Conservation (phyloP, 2,329 filamentous ascomycete genomes). For the Zalaria sp. region DNA sequence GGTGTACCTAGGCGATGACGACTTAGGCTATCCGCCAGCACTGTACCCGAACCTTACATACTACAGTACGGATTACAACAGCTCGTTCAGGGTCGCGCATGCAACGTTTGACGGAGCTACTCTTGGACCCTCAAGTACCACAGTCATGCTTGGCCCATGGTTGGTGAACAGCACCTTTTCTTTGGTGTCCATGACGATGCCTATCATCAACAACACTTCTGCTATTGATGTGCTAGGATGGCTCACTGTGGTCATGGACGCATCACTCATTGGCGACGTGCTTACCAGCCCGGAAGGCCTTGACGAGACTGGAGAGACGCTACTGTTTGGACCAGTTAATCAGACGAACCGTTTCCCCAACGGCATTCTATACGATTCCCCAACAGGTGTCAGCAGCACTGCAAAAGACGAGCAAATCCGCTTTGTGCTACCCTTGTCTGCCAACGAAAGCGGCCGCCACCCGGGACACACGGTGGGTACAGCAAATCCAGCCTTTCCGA, state of each 20-base stretch:
- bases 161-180: constrained; percentile 59
- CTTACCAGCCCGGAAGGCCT: constrained; percentile 54
- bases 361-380: constrained; percentile 16
- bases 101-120: constrained; percentile 28
- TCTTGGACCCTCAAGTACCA: constrained; percentile 27
- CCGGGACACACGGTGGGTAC: constrained; percentile 17
- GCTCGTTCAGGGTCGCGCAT: constrained; percentile 18
- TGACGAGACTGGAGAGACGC: constrained; percentile 52
- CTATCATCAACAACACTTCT: constrained; percentile 55
- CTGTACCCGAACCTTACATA: constrained; percentile 75
- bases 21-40: constrained; percentile 52
- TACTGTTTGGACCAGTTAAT: constrained; percentile 55
- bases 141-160: constrained; percentile 64
- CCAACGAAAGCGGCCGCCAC: constrained; percentile 13
- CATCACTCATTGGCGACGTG: constrained; percentile 47
- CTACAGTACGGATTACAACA: constrained; percentile 18
- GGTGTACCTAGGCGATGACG: constrained; percentile 46
- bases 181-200: constrained; percentile 67
- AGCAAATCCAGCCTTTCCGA: constrained; percentile 40
- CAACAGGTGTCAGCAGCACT: not conserved
- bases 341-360: constrained; percentile 42
- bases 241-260: constrained; percentile 66
- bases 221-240: constrained; percentile 59
- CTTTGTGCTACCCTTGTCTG: constrained; percentile 15
- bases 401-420: constrained; percentile 8